A percentile compares a stretch with the other conserved stretches of the same genome.
Conservation (phyloP, 2,329 filamentous ascomycete genomes). For the Apiospora malaysiana region DNA sequence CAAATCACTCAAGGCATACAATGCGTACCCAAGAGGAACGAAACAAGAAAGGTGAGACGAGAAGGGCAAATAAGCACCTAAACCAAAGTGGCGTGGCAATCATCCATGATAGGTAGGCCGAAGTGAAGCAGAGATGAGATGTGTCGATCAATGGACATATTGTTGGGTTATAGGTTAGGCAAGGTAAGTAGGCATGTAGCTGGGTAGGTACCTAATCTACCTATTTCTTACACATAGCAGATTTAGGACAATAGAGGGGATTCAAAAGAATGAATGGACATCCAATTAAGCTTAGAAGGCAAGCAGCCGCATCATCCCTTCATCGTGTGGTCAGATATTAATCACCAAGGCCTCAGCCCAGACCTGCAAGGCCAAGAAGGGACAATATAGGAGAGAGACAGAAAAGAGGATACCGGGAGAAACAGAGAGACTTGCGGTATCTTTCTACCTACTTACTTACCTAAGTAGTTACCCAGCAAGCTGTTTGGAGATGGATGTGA, state of each 20-base stretch:
- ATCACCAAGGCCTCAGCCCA: not conserved
- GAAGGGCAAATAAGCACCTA: too few species aligned
- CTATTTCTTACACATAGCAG: too few species aligned
- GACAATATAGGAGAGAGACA: slow-evolving; percentile 13
- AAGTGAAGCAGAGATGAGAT: not conserved
- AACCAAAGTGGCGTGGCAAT: not conserved
- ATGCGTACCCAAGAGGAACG: not conserved
- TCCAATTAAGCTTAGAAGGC: slow-evolving; percentile 26
- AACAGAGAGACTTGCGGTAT: not conserved
- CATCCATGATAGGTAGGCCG: not conserved
- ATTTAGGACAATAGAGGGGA: slow-evolving; percentile 15
- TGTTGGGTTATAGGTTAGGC: not conserved
- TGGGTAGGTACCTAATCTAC: not conserved
- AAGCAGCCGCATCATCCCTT: slow-evolving; percentile 22
- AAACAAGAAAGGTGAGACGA: not conserved
- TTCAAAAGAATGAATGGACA: slow-evolving; percentile 5
- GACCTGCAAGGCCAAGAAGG: slow-evolving; percentile 1
- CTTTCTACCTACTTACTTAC: not conserved
- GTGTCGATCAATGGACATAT: not conserved
- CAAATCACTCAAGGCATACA: not conserved
- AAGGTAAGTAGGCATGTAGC: not conserved
- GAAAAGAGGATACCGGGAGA: not conserved
- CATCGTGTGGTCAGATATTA: slow-evolving; percentile 17
- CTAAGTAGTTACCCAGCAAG: too few species aligned
- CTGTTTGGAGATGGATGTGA: not conserved